phyloP scores from a whole-genome alignment of 352 stramenopile species.

The Phytophthora chlamydospora region DNA sequence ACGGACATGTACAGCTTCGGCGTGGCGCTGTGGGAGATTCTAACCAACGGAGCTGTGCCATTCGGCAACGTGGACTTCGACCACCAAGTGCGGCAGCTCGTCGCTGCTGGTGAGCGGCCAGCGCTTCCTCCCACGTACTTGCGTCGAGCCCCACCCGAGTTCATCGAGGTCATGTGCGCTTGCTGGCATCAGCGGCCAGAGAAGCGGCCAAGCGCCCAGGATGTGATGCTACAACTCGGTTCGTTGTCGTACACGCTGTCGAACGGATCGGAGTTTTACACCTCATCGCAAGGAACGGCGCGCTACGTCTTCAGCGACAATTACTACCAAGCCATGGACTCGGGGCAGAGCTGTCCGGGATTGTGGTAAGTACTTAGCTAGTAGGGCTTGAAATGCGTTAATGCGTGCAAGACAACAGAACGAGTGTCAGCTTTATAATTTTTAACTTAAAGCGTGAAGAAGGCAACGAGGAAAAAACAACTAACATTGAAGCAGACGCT shows the following conservation, averaged over 20 bases:
- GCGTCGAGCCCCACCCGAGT: conserved; percentile 57
- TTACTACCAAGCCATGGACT: conserved; percentile 77
- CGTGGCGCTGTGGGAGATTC: conserved; percentile 70
- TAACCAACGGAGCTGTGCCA: conserved; percentile 66
- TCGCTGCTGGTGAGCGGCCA: conserved; percentile 61
- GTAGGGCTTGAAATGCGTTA: neutral
- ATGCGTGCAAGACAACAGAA: too few species aligned
- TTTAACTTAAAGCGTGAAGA: too few species aligned
- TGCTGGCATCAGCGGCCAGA: conserved; percentile 72
- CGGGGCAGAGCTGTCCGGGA: conserved; percentile 52
- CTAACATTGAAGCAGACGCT: too few species aligned
- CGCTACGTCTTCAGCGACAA: conserved; percentile 71
- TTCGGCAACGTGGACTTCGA: conserved; percentile 75
- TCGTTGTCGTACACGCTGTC: conserved; percentile 65
- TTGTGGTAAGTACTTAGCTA: conserved; percentile 25
- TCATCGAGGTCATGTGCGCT: conserved; percentile 64
- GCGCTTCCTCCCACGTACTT: conserved; percentile 54
- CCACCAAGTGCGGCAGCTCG: conserved; percentile 67
- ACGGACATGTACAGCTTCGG: conserved; percentile 85
- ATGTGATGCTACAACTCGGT: conserved; percentile 70
- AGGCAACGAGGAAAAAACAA: too few species aligned
- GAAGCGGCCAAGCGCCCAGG: conserved; percentile 55
- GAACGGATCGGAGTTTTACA: conserved; percentile 38
- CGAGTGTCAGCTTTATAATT: too few species aligned
- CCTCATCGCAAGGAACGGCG: conserved; percentile 46